Conservation (phyloP, 176 grass and related monocot species). For the Avena sativa region DNA sequence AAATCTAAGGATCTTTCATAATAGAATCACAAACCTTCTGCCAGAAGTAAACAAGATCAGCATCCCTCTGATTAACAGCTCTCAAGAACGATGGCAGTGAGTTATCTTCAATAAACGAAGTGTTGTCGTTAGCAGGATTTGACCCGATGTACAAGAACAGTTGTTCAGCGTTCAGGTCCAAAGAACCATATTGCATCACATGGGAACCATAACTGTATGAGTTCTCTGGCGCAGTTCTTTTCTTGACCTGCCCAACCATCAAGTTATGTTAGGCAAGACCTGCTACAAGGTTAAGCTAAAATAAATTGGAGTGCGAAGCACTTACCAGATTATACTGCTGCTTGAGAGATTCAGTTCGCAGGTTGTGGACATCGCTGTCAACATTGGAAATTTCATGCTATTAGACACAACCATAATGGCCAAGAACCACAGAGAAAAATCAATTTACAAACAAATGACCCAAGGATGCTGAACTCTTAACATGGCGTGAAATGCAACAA, state of each 20-base stretch:
- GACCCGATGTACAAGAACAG: constrained; percentile 82
- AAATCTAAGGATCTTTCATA: constrained; percentile 1
- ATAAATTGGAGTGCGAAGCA: background rate
- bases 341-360: constrained; percentile 80
- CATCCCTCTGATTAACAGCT: constrained; percentile 91
- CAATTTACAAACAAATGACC: constrained; percentile 13
- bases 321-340: constrained; percentile 89
- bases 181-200: constrained; percentile 93
- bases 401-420: constrained; percentile 18
- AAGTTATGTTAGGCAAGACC: constrained; percentile 32
- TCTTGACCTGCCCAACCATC: constrained; percentile 72
- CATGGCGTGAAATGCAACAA: background rate
- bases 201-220: constrained; percentile 77
- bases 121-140: constrained; percentile 81
- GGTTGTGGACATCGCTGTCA: constrained; percentile 86
- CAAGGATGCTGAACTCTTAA: background rate
- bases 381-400: constrained; percentile 41
- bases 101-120: constrained; percentile 74
- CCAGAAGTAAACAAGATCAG: constrained; percentile 98
- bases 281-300: background rate
- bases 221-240: constrained; percentile 62
- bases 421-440: background rate
- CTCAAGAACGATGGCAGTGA: constrained; percentile 58
- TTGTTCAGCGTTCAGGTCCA: constrained; percentile 60
- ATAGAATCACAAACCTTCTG: constrained; percentile 61